These are phyloP conservation scores for Neonothopanus nambi DNA, from an alignment of 1,284 basidiomycete species.

Conservation along the genomic window DNA sequence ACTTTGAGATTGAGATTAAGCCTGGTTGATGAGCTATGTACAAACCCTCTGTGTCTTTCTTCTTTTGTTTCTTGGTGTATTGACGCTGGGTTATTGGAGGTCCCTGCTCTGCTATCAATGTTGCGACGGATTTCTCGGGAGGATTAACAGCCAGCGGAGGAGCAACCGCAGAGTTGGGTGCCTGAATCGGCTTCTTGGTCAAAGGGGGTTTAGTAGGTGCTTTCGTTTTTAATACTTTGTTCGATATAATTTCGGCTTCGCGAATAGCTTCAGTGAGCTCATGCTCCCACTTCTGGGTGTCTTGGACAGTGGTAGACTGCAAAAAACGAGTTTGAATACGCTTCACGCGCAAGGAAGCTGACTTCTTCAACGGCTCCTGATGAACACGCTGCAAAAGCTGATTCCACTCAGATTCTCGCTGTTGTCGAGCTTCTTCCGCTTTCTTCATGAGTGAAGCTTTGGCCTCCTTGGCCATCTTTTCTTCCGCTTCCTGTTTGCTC, in stretches of 20 bases:
- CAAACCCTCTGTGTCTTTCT: conserved; percentile 31
- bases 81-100: conserved; percentile 35
- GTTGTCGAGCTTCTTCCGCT: conserved; percentile 52
- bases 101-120: conserved; percentile 58
- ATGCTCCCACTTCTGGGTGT: conserved; percentile 59
- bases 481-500: conserved; percentile 28
- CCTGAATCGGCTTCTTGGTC: background rate
- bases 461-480: conserved; percentile 38
- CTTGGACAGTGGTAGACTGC: conserved; percentile 50
- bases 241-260: conserved; percentile 51
- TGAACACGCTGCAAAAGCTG: conserved; percentile 53
- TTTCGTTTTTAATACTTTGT: conserved; percentile 38
- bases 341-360: conserved; percentile 50
- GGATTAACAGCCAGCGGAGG: conserved; percentile 41
- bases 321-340: conserved; percentile 56
- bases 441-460: conserved; percentile 55
- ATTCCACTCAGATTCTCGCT: conserved; percentile 67
- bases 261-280: conserved; percentile 56
- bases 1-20: background rate
- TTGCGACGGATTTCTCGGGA: conserved; percentile 53
- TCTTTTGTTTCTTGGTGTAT: conserved; percentile 38
- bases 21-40: conserved; percentile 16
- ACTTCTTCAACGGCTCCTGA: conserved; percentile 48
- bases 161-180: conserved; percentile 25
- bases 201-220: conserved; percentile 21